Evolutionary conservation across 768 basidiomycete species (phyloP).

Genomic region (Basidioascus undulatus): DNA sequence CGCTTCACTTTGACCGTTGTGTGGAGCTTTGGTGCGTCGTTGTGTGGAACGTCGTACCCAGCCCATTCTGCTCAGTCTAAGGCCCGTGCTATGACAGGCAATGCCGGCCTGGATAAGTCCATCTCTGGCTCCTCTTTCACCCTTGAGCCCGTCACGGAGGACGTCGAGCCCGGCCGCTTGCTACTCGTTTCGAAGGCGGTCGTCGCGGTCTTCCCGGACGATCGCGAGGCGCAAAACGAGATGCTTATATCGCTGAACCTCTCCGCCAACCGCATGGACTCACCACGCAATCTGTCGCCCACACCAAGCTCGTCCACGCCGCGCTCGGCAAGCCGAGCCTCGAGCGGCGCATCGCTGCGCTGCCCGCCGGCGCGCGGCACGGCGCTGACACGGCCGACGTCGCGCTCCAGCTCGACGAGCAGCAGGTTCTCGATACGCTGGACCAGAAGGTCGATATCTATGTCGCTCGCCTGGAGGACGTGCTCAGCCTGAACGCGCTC

Average conservation of each 20-base stretch:
- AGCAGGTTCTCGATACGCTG: neutral
- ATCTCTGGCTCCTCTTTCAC: too few species aligned
- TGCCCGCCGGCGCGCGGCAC: neutral
- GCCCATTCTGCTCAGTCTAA: conserved; percentile 2
- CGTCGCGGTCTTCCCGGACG: neutral
- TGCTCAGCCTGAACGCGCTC: conserved; percentile 14
- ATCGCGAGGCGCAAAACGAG: too few species aligned
- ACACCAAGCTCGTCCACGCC: too few species aligned
- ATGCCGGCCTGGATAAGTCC: conserved; percentile 2
- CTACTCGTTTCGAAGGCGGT: conserved; percentile 2
- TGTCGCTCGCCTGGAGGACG: conserved; percentile 13
- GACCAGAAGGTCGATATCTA: conserved; percentile 10
- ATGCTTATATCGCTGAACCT: too few species aligned
- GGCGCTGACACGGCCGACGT: neutral
- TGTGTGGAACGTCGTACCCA: neutral
- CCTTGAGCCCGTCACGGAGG: conserved; percentile 5
- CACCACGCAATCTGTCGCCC: too few species aligned
- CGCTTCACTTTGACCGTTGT: neutral
- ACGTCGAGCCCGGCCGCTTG: conserved; percentile 2
- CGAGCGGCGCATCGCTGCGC: neutral
- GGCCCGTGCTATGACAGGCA: neutral
- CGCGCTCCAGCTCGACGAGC: neutral
- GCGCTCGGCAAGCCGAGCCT: neutral
- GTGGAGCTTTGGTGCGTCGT: neutral
- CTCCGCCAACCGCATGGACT: too few species aligned